Base-by-base conservation (phyloP, 108 stramenopile species). In the Licmophora abbreviata region DNA sequence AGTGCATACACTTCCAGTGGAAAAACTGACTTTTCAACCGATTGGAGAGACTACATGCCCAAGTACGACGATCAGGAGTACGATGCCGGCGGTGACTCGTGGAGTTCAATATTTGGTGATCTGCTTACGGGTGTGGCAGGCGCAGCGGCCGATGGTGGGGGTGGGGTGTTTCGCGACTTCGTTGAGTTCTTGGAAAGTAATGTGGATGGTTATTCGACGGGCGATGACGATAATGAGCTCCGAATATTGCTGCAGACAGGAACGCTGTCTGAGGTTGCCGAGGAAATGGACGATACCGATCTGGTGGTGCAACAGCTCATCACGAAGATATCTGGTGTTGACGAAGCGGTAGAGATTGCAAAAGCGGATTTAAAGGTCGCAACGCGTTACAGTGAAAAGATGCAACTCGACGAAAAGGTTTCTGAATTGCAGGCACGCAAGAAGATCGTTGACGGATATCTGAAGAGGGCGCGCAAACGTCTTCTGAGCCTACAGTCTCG, bases 1-100 rank as follows among this genome's bases (percentile, higher is more conserved):
- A 34, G 52, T 27, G 51, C 58, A 40, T 0, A 25, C 47, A 4
- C 14, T 20, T 12, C 50, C 42, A 51, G 25, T 3, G 15, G 9
- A 32, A 3, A 57, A 2, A 1, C 30, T n/a, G 11, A 37, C 36
- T 2, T 48, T 48, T 60, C 51, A 0, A 58, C 64, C 44, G 72
- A 69, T 53, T 90, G 88, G 88, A 62, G 61, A 51, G 88, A 90
- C 56, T 90, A 59, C 61, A 85, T 90, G 77, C 88, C 88, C 17
- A 70, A 80, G 7, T 80, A 85, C 50, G 43, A 58, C 28, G 73
- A 88, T 52, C 44, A 63, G 38, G 58, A 71, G 6, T 91, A 85
- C 48, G 81, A 86, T 54, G 56, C 80, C n/a, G 68, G 56, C 40
- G 83, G 81, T 7, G 89, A 91, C 59, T 79, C 79, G 1, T 91